Base-by-base conservation (phyloP, 1,284 basidiomycete species). In the Apiotrichum domesticum region DNA sequence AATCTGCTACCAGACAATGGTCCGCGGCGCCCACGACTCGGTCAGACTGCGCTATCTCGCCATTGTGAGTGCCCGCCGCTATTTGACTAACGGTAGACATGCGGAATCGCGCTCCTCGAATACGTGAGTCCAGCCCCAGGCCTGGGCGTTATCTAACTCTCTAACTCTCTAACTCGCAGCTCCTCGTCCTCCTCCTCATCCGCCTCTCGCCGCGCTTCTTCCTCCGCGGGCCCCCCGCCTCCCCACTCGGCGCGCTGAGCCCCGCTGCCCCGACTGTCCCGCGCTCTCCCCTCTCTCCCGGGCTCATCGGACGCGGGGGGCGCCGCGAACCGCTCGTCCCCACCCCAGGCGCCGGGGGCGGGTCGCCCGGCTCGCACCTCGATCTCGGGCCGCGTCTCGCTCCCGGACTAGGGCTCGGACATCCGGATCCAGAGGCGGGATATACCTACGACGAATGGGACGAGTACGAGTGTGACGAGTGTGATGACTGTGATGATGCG, bases 111-210 rank as follows among this genome's bases (percentile, higher is more conserved):
- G 9, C 32, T 49, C 14, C 56, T 56, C 34, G 58, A 60, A 47
- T 60, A 56, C n/a, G 58, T 60, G 48, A 45, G 58, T 55, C 6
- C 43, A 21, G 21, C 21, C 21, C 21, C 21, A 21, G 21, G 21
- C 21, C 21, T 21, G 21, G 21, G 21, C 21, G 21, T 21, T 21
- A 21, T 21, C 21, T 21, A 21, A 21, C 21, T 21, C 21, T 21
- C 21, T 21, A 21, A 21, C 21, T 21, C 21, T 21, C 21, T 21
- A 21, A 21, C 21, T 21, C 21, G 21, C 55, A 60, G 58, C 39
- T 60, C 55, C 51, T 56, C 55, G 56, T 48, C 52, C 55, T 60
- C 48, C 48, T 60, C 45, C 58, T 60, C 41, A 49, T 60, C 35
- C 58, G 58, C 48, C 55, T 60, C 21, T 21, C 21, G 0, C 6